Base-by-base conservation (phyloP, 352 stramenopile genomes). In the Albugo candida region DNA sequence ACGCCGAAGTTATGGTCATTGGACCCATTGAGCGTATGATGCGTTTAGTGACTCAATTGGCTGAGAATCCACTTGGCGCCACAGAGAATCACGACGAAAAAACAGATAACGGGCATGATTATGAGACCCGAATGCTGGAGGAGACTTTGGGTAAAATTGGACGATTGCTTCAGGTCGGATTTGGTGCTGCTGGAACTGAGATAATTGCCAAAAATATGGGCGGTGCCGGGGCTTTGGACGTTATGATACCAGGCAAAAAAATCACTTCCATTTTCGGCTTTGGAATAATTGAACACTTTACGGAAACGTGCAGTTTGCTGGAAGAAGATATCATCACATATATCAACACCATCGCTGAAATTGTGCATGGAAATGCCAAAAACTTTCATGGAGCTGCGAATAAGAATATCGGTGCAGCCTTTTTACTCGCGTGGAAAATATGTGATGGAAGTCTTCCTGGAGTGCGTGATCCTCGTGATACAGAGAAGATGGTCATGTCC, bases 201-300 rank as follows among this genome's bases (percentile, higher is more conserved):
- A 97, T 99, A 48, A 98, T 99, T 60, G 91, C 86, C 2, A 97
- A 95, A 21, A 98, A 98, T 60, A 95, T 99, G 69, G 76, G 76
- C 31, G 74, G 86, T 19, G 76, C 72, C 1, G 80, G 76, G 13
- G 81, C 94, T 42, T 67, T 98, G 17, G 95, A 98, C 53, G 89
- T 95, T 41, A 97, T 98, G 75, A 92, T 98, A 51, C 92, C 94
- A 1, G 77, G 94, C 21, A 98, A 97, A 55, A 94, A 95, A 54
- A 95, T 98, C 58, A 91, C 79, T 61, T 95, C 91, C 36, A 82
- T 97, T 17, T 97, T 97, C 61, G 92, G 83, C 5, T 98, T 98
- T 61, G 86, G 84, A 2, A 92, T 87, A 49, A 97, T 98, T 49
- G 73, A 97, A 60, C 87, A 95, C 31, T 98, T 98, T 54, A 95